Base-by-base conservation (phyloP, 331 rosid species). In the Acacia concinna region DNA sequence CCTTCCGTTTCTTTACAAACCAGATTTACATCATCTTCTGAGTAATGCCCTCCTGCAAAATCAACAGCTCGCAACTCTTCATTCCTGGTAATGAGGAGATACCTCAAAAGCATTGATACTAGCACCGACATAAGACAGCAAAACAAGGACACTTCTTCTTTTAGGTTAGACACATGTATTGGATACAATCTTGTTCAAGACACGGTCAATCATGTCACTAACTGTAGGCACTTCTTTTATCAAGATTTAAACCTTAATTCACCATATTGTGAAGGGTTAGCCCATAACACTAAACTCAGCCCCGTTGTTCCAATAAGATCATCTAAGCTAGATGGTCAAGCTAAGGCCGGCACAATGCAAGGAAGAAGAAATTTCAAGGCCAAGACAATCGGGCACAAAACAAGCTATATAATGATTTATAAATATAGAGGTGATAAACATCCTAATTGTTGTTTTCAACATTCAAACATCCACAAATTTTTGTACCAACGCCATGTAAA, bases 31-130 rank as follows among this genome's bases (percentile, higher is more conserved):
- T 73, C 85, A 81, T 75, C 71, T 62, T 35, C 81, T 38, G 82
- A 60, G 5, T 87, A 89, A 71, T 64, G 84, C 38, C 80, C 85
- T 75, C 98, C 98, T 91, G 78, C 70, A 73, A 72, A 75, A 67
- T 60, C 65, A 77, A 60, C 81, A 74, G 38, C 67, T 65, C 71
- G 71, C 67, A 83, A 70, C 54, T 71, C 69, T 51, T 71, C 64
- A 73, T 40, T 69, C 72, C 38, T 71, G 52, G 52, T 35, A 35
- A 37, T 8, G 0, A 65, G 7, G 49, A 59, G 8, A 4, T 28
- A 21, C 10, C 67, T 59, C 32, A 0, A 18, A 3, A 27, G 7
- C 60, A 54, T n/a, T 54, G 7, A 54, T 54, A 54, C 28, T 60
- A 60, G 32, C 67, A 60, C 2, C 20, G 20, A 60, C 6, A 5